Conservation (phyloP, 768 basidiomycete genomes). For the Kwoniella botswanensis region DNA sequence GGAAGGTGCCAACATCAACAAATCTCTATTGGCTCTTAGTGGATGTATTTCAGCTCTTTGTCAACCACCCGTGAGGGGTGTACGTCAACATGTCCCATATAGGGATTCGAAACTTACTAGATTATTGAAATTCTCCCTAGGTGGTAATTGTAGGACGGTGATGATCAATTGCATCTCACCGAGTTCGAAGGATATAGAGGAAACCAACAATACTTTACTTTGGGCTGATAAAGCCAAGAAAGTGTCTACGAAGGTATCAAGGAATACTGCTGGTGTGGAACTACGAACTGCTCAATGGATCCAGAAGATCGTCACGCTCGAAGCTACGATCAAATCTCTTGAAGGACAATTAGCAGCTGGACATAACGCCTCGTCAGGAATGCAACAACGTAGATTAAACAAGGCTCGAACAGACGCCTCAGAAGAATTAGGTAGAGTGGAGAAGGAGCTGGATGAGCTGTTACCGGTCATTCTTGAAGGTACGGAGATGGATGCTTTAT, state of each 20-base stretch:
- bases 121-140: slow-evolving; percentile 93
- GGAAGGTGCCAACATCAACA: slow-evolving; percentile 99
- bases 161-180: slow-evolving; percentile 99
- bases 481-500: slow-evolving; percentile 30
- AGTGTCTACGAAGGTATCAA: slow-evolving; percentile 95
- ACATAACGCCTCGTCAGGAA: slow-evolving; percentile 29
- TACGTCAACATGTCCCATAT: slow-evolving; percentile 89
- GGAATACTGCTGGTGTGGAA: slow-evolving; percentile 93
- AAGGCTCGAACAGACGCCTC: slow-evolving; percentile 19
- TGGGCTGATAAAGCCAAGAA: slow-evolving; percentile 98
- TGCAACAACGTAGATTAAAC: slow-evolving; percentile 27
- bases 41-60: slow-evolving; percentile 99
- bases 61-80: slow-evolving; percentile 71
- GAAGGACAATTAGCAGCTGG: slow-evolving; percentile 62
- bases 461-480: slow-evolving; percentile 36
- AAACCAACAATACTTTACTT: slow-evolving; percentile 96
- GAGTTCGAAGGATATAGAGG: slow-evolving; percentile 93
- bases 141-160: slow-evolving; percentile 98
- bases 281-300: slow-evolving; percentile 95
- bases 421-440: slow-evolving; percentile 28
- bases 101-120: slow-evolving; percentile 98
- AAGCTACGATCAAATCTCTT: slow-evolving; percentile 78
- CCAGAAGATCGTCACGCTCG: slow-evolving; percentile 81
- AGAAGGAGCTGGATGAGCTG: slow-evolving; percentile 26
- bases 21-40: slow-evolving; percentile 92